Evolutionary conservation across 768 basidiomycete genomes (phyloP).

Genomic region (Kwoniella sp.): DNA sequence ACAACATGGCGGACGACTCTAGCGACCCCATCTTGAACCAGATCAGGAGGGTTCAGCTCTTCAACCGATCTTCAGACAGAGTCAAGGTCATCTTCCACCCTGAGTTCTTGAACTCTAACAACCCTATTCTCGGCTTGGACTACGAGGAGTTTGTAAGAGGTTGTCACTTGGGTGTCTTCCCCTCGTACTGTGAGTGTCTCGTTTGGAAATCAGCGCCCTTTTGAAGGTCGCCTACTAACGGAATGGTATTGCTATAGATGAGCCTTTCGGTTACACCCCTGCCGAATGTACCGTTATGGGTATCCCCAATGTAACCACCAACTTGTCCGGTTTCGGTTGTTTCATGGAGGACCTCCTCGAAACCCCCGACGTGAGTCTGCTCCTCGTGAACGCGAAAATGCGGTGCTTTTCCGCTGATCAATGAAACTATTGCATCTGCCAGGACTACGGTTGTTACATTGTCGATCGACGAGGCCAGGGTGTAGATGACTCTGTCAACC

Average conservation of each 20-base stretch:
- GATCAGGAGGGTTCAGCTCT: constrained; percentile 87
- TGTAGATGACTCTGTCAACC: constrained; percentile 86
- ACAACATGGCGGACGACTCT: constrained; percentile 95
- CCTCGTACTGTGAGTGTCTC: constrained; percentile 92
- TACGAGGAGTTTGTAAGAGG: constrained; percentile 99
- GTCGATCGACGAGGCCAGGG: constrained; percentile 87
- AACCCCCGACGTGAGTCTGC: constrained; percentile 64
- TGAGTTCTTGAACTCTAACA: constrained; percentile 96
- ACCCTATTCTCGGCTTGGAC: constrained; percentile 93
- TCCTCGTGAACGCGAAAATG: neutral
- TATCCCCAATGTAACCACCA: constrained; percentile 94
- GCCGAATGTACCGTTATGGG: constrained; percentile 99
- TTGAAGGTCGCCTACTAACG: no score
- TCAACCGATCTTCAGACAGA: constrained; percentile 83
- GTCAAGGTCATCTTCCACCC: constrained; percentile 99
- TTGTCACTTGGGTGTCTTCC: constrained; percentile 97
- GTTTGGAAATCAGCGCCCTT: no score
- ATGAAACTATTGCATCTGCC: neutral
- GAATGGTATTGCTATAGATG: constrained; percentile 42
- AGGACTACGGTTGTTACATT: constrained; percentile 94
- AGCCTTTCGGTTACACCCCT: constrained; percentile 70
- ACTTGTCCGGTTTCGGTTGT: constrained; percentile 90
- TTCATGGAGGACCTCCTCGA: constrained; percentile 99
- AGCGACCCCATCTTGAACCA: constrained; percentile 93
- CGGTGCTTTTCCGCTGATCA: no score